Evolutionary conservation across 108 stramenopile genomes (phyloP), one percentile per base, ranked within the genome.

Genomic region (Cyclotella choctawhatcheeana): DNA sequence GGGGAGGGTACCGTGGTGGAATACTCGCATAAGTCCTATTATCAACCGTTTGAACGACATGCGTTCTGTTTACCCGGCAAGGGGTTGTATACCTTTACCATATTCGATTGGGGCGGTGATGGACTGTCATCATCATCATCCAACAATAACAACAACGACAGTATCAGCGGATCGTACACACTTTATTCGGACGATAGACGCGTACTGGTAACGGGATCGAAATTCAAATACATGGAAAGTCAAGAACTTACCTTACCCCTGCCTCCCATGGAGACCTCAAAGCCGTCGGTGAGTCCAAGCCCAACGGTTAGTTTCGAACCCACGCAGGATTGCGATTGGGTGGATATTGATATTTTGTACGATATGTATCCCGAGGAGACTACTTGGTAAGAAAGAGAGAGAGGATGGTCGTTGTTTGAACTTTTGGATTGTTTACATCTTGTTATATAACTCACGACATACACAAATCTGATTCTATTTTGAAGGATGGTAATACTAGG

Each of bases 321-420:
- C 0, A 53, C 66, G 18, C 5, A 20, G 51, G 66, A 67, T 54
- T 67, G 66, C 21, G 44, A 44, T 37, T 67, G 17, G 25, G 35
- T 67, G 21, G 35, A 2, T 3, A 10, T 67, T 1, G 30, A 31
- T 2, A 67, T 67, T 25, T 25, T 35, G 21, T 53, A 34, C 24
- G 66, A 67, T 52, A 33, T 33, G 50, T 67, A 37, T 43, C 66
- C 66, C 1, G 52, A 67, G 47, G 52, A 67, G 34, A 67, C 66
- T 1, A 51, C 51, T 24, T 67, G 66, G 60, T 52, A 40, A 40
- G 37, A 10, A 40, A 12, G 37, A 40, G 37, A 12, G 12, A 40
- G 8, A 6, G 6, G 37, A 40, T 6, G 37, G 12, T 12, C 37
- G 6, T 12, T 6, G 37, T 12, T 40, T 40, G 37, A 40, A 6